Conservation (phyloP, 371 early-diverging fungal species). For the Apophysomyces trapeziformis region DNA sequence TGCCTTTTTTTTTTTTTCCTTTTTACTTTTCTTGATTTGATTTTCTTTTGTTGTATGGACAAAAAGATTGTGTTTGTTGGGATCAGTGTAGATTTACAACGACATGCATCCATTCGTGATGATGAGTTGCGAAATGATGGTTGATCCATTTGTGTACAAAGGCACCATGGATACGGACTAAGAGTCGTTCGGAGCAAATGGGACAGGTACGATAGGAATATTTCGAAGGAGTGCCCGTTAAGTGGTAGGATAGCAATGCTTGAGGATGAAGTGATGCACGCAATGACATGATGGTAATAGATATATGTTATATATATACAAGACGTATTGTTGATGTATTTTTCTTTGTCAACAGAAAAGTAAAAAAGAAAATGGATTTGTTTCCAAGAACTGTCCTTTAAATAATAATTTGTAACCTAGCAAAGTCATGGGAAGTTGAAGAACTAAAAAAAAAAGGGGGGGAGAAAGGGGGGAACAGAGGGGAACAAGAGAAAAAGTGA, state of each 20-base stretch:
- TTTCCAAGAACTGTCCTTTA: background rate
- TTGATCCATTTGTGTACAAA: constrained; percentile 57
- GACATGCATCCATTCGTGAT: constrained; percentile 56
- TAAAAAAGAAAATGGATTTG: background rate
- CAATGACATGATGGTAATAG: constrained; percentile 3
- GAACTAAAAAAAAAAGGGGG: too few relatives aligned
- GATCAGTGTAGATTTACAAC: constrained; percentile 48
- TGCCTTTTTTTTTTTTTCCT: constrained; percentile 6
- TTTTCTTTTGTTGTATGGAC: background rate
- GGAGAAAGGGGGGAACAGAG: background rate
- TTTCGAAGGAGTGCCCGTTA: constrained; percentile 17
- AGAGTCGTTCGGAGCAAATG: constrained; percentile 50
- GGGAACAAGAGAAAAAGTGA: background rate
- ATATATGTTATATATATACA: background rate
- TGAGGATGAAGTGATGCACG: constrained; percentile 7
- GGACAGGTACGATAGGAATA: constrained; percentile 51
- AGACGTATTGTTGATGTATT: too few relatives aligned
- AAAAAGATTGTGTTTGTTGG: background rate
- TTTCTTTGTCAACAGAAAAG: background rate
- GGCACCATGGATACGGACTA: constrained; percentile 52
- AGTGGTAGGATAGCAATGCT: constrained; percentile 3
- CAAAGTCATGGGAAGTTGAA: constrained; percentile 6
- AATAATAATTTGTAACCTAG: constrained; percentile 5
- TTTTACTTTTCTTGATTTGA: background rate
- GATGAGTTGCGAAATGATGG: constrained; percentile 47